Percentiles rank a stretch among this genome's conserved stretches.
phyloP scores from a whole-genome alignment of 331 rosid genomes.

The Pyrus hybrid region DNA sequence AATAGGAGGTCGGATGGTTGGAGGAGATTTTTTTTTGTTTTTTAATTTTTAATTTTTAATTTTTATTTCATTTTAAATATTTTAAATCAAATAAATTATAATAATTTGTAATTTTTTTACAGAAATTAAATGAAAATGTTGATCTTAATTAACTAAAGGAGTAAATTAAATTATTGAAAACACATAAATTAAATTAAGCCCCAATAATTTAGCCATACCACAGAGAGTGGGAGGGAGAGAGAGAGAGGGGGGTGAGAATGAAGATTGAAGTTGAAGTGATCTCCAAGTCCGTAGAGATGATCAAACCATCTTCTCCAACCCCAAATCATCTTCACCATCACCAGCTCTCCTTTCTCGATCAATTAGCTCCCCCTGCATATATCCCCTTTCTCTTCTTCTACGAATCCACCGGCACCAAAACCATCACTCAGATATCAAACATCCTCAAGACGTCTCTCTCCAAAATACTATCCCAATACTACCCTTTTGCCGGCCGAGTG shows the following conservation, averaged over 20 bases:
- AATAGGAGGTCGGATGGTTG: too few relatives aligned
- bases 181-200: too few relatives aligned
- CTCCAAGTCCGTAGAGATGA: slow-evolving; percentile 5
- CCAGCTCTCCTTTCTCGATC: slow-evolving; percentile 28
- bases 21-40: too few relatives aligned
- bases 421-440: neutral
- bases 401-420: neutral
- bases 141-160: too few relatives aligned
- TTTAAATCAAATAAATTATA: too few relatives aligned
- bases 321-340: slow-evolving; percentile 21
- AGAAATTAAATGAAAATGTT: too few relatives aligned
- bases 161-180: too few relatives aligned
- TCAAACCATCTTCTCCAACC: slow-evolving; percentile 31
- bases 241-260: neutral
- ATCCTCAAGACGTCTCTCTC: slow-evolving; percentile 19
- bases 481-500: slow-evolving; percentile 20
- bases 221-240: too few relatives aligned
- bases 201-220: too few relatives aligned
- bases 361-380: slow-evolving; percentile 15
- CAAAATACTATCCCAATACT: neutral
- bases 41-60: too few relatives aligned
- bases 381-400: slow-evolving; percentile 15
- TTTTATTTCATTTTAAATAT: too few relatives aligned
- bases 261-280: slow-evolving; percentile 22
- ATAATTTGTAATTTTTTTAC: too few relatives aligned